Conservation (phyloP, 2,329 filamentous ascomycete genomes). For the Trichoderma brevicompactum region DNA sequence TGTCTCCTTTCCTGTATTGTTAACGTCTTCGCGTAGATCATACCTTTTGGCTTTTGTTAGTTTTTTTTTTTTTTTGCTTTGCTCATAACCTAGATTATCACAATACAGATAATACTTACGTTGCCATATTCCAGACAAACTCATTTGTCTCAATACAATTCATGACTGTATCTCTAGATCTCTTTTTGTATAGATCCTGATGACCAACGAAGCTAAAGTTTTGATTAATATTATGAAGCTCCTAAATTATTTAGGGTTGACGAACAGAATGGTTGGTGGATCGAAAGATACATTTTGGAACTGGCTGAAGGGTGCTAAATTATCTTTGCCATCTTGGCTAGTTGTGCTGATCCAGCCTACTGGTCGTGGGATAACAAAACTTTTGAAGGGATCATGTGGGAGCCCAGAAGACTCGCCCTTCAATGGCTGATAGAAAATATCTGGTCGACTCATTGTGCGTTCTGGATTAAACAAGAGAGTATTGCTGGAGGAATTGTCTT, state of each 20-base stretch:
- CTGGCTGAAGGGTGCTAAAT: not conserved
- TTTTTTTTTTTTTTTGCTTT: too few relatives aligned
- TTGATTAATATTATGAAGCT: too few relatives aligned
- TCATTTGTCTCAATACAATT: not conserved
- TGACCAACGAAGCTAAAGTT: not conserved
- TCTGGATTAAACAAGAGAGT: too few relatives aligned
- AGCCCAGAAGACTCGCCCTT: not conserved
- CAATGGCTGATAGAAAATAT: too few relatives aligned
- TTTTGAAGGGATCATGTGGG: not conserved
- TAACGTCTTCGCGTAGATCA: too few relatives aligned
- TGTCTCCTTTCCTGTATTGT: too few relatives aligned
- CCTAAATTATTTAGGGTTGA: too few relatives aligned
- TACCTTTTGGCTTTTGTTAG: too few relatives aligned
- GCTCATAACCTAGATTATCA: too few relatives aligned
- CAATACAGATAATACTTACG: not conserved
- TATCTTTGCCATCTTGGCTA: not conserved
- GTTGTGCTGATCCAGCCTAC: not conserved
- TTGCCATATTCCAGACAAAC: not conserved
- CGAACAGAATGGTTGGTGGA: not conserved
- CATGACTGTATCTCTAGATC: not conserved
- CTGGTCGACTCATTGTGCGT: too few relatives aligned
- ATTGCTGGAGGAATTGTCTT: too few relatives aligned
- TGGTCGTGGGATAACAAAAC: not conserved
- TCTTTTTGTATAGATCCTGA: not conserved
- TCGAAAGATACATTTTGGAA: not conserved